These are phyloP conservation scores for Orychophragmus violaceus DNA, from an alignment of 345 rosid species.

Conservation along the genomic window DNA sequence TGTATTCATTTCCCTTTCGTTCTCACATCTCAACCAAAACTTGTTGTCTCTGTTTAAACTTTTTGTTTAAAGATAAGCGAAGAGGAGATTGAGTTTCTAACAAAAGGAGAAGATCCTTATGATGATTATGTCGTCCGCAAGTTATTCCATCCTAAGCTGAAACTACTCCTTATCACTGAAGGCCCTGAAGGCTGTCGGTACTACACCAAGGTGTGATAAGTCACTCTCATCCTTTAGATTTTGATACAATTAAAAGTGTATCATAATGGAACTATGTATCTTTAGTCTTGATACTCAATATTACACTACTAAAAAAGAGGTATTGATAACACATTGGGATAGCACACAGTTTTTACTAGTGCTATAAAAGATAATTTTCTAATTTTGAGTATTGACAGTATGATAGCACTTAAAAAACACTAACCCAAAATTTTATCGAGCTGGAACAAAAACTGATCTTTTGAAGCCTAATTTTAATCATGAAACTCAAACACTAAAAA, in stretches of 20 bases:
- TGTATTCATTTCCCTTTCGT: no score
- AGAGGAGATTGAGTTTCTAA: conserved; percentile 83
- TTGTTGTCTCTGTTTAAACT: conserved; percentile 1
- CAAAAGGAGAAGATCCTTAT: conserved; percentile 88
- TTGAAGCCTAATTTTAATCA: no score
- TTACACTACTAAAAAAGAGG: no score
- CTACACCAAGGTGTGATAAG: conserved; percentile 66
- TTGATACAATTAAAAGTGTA: not conserved
- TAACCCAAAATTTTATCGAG: no score
- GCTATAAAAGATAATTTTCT: no score
- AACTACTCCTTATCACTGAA: conserved; percentile 84
- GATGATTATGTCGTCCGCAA: conserved; percentile 75
- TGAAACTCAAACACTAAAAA: no score
- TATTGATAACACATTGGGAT: no score
- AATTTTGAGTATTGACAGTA: no score
- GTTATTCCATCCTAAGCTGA: conserved; percentile 68
- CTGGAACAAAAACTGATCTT: no score
- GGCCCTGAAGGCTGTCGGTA: conserved; percentile 88
- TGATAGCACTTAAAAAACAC: no score
- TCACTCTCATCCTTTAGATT: not conserved
- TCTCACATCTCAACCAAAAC: no score
- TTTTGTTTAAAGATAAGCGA: conserved; percentile 57
- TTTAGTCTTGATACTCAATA: not conserved
- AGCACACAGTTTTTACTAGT: no score
- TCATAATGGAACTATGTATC: not conserved